A percentile compares a stretch with the other conserved stretches of the same genome.
phyloP scores from a whole-genome alignment of 176 grass and related monocot genomes.

The Oryza longistaminata region DNA sequence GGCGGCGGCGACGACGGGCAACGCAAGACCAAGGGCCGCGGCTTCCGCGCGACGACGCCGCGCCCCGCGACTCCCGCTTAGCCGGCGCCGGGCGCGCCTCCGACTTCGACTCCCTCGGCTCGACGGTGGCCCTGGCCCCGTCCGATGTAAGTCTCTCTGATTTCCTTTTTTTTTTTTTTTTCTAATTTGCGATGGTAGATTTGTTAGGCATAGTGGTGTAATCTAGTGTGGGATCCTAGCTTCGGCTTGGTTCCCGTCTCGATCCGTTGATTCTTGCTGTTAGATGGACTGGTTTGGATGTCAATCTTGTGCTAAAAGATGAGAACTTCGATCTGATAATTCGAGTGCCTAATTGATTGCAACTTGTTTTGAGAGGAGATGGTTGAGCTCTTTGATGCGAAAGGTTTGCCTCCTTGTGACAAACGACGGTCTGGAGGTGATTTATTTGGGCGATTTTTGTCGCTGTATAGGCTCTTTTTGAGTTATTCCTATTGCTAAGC shows the following conservation, averaged over 20 bases:
- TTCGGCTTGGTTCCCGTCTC: not conserved
- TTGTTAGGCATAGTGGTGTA: not conserved
- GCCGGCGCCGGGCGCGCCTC: conserved; percentile 37
- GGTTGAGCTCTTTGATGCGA: not conserved
- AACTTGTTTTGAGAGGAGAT: not conserved
- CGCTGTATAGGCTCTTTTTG: not conserved
- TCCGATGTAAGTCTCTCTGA: conserved; percentile 56
- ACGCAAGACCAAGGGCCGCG: conserved; percentile 82
- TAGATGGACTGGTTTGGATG: not conserved
- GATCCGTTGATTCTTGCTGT: not conserved
- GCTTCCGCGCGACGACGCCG: conserved; percentile 78
- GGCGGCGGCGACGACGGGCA: conserved; percentile 14
- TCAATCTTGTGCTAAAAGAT: not conserved
- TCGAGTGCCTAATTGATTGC: not conserved
- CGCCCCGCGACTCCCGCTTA: conserved; percentile 53
- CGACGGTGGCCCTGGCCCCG: conserved; percentile 65
- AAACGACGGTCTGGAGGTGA: not conserved
- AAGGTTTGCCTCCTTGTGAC: not conserved
- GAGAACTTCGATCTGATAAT: not conserved
- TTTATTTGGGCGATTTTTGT: not conserved
- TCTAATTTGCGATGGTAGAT: not conserved
- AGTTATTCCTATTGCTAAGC: not conserved
- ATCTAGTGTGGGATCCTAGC: not conserved
- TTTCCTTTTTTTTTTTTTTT: not conserved
- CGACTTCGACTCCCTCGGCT: conserved; percentile 60